phyloP scores from a whole-genome alignment of 2,329 filamentous ascomycete species.

The Neonectria hederae region DNA sequence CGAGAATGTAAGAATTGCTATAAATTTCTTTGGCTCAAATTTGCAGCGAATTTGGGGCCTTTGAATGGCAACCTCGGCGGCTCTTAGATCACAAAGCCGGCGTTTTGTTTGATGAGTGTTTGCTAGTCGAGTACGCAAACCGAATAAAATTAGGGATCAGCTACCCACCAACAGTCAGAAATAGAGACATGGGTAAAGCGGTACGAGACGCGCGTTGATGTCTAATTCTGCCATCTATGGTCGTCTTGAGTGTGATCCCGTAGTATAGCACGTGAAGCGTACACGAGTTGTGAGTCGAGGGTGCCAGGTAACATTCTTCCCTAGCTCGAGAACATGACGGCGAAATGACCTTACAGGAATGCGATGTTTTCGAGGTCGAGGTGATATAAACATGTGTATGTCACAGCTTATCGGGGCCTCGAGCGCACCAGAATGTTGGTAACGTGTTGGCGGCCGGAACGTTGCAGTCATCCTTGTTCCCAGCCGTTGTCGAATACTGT shows the following conservation, averaged over 20 bases:
- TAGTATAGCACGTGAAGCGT: neutral
- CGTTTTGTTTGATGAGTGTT: constrained; percentile 17
- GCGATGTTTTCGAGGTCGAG: neutral
- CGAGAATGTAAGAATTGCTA: neutral
- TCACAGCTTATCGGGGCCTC: constrained; percentile 1
- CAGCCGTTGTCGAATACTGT: neutral
- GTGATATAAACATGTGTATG: neutral
- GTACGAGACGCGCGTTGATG: neutral
- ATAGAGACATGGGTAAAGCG: constrained; percentile 8
- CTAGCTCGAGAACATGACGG: neutral
- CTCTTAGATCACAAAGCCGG: constrained; percentile 1
- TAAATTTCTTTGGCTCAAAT: neutral
- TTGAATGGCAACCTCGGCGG: neutral
- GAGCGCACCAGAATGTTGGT: constrained; percentile 5
- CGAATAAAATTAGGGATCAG: neutral
- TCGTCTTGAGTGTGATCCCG: neutral
- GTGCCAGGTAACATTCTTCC: constrained; percentile 1
- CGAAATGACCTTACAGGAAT: neutral
- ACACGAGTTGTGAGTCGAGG: neutral
- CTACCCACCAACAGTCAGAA: constrained; percentile 2
- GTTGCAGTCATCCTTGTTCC: neutral
- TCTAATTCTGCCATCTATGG: neutral
- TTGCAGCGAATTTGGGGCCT: neutral
- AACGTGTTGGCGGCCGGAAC: neutral
- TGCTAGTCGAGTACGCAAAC: constrained; percentile 12